phyloP scores from a whole-genome alignment of 805 yeast species.

The Candida awuae region DNA sequence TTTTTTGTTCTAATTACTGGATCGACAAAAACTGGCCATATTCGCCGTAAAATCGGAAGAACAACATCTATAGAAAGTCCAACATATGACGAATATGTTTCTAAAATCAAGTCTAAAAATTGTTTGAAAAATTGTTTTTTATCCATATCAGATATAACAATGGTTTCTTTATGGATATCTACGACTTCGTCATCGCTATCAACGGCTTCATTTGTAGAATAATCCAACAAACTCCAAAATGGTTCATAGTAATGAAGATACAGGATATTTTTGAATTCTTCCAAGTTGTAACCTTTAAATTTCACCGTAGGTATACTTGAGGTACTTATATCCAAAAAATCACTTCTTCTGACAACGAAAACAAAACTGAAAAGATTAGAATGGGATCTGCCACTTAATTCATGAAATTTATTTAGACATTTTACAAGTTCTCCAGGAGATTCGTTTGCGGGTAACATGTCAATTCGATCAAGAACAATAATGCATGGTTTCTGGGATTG shows the following conservation, averaged over 20 bases:
- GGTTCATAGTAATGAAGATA: constrained; percentile 12
- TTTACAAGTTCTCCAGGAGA: constrained; percentile 32
- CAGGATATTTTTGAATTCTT: constrained; percentile 33
- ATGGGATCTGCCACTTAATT: constrained; percentile 26
- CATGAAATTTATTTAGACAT: constrained; percentile 37
- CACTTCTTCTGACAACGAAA: constrained; percentile 34
- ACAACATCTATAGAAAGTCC: constrained; percentile 37
- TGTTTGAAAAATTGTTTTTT: constrained; percentile 18
- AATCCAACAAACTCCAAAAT: constrained; percentile 11
- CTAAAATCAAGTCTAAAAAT: constrained; percentile 37
- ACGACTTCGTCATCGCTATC: background rate
- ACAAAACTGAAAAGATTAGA: constrained; percentile 29
- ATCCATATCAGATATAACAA: constrained; percentile 10
- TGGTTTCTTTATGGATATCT: background rate
- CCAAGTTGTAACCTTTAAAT: constrained; percentile 32
- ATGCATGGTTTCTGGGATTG: constrained; percentile 29
- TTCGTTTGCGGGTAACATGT: constrained; percentile 29
- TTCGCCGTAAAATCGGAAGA: constrained; percentile 21
- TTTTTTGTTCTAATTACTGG: constrained; percentile 19
- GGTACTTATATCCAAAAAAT: constrained; percentile 32
- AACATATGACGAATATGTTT: constrained; percentile 36
- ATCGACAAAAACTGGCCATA: constrained; percentile 27
- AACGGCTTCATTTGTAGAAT: background rate
- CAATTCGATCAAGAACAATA: constrained; percentile 41
- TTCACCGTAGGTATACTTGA: constrained; percentile 33